Evolutionary conservation across 495 filamentous ascomycete genomes (phyloP), one percentile per base, ranked within the genome.

Genomic region (Hypoxylon lienhwacheense): DNA sequence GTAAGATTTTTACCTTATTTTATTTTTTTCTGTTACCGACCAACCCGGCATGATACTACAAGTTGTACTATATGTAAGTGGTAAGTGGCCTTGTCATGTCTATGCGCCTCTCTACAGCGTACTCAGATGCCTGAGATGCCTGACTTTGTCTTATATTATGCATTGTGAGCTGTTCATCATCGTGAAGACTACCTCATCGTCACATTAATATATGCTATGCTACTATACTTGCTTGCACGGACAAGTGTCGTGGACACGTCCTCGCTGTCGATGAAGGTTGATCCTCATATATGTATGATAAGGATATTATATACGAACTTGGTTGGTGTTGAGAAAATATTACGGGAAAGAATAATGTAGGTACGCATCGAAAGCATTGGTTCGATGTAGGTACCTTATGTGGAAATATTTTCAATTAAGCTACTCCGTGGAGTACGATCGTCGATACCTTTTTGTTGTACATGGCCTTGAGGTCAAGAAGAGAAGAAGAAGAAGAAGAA

Each of bases 21-120:
- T n/a, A n/a, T n/a, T n/a, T n/a, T n/a, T n/a, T n/a, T n/a, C n/a
- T n/a, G n/a, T n/a, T 33, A 44, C 52, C 58, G 52, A 61, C 42
- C 16, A 42, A 48, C 58, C 58, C 58, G 58, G 42, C 37, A 51
- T 40, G 44, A 47, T n/a, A n/a, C n/a, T n/a, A n/a, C n/a, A n/a
- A n/a, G n/a, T n/a, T n/a, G n/a, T n/a, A n/a, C n/a, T n/a, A n/a
- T n/a, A n/a, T n/a, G n/a, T n/a, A n/a, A n/a, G n/a, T 41, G 21
- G 37, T 21, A 14, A 12, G 21, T 16, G 14, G 33, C 12, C 14
- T 19, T 24, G 6, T 41, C 21, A 24, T 24, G 37, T 24, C 21
- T 8, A 17, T 4, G 37, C 15, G 21, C 20, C 21, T 41, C n/a
- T 41, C 7, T 41, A 41, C 20, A 24, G 12, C n/a, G 21, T 25